Conservation (phyloP, 2,329 filamentous ascomycete species). For the Penicillium hordei region DNA sequence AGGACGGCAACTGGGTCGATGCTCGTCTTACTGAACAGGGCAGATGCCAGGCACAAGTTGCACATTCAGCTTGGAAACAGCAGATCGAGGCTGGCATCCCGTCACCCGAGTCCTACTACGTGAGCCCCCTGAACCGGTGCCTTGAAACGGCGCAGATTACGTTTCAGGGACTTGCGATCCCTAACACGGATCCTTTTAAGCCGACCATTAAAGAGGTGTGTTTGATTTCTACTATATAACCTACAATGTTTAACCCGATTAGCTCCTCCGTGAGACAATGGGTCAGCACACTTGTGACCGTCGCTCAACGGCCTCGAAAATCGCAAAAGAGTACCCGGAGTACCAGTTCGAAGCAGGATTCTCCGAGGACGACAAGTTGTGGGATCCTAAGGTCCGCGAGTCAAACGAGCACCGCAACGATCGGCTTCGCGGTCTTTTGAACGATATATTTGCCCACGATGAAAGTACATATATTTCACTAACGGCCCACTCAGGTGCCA, state of each 20-base stretch:
- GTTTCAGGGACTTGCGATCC: conserved; percentile 51
- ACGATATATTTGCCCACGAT: conserved; percentile 55
- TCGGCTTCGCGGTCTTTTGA: conserved; percentile 49
- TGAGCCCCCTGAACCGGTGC: conserved; percentile 59
- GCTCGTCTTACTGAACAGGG: conserved; percentile 57
- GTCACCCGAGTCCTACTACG: conserved; percentile 56
- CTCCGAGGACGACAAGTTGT: conserved; percentile 55
- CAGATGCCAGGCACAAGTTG: conserved; percentile 50
- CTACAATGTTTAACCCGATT: not conserved
- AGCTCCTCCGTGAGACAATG: conserved; percentile 58
- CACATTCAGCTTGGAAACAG: conserved; percentile 49
- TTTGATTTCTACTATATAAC: not conserved
- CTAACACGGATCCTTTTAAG: conserved; percentile 48
- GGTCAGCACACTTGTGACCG: conserved; percentile 63
- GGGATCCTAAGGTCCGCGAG: conserved; percentile 51
- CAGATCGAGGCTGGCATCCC: conserved; percentile 52
- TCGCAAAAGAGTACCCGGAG: conserved; percentile 50
- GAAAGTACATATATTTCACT: conserved; percentile 52
- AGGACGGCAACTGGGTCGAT: conserved; percentile 57
- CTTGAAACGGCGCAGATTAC: conserved; percentile 57
- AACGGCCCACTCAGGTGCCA: conserved; percentile 60
- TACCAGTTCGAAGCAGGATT: conserved; percentile 57
- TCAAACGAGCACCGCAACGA: conserved; percentile 49
- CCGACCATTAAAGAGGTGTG: conserved; percentile 57
- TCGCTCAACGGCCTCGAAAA: conserved; percentile 51